A percentile compares a stretch with the other conserved stretches of the same genome.
phyloP scores from a whole-genome alignment of 805 yeast genomes.

The Soucietia sequanensis region DNA sequence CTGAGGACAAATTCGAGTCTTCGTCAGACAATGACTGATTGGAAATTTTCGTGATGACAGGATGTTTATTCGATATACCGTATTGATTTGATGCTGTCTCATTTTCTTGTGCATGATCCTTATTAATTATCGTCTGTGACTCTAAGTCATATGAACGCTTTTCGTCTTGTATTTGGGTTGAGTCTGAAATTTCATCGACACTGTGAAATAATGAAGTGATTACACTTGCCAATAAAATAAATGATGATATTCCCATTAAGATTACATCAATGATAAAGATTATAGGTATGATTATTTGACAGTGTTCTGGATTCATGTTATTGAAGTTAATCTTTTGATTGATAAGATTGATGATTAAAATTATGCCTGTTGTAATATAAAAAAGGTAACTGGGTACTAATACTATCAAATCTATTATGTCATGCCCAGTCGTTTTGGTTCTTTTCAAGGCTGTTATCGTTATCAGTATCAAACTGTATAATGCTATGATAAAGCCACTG shows the following conservation, averaged over 20 bases:
- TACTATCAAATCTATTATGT: background rate
- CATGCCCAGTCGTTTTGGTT: background rate
- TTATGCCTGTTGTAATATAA: conserved; percentile 11
- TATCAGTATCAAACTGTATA: conserved; percentile 4
- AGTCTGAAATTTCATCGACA: too few species aligned
- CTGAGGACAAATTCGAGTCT: too few species aligned
- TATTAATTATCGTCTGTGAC: background rate
- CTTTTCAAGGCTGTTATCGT: background rate
- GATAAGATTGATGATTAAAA: conserved; percentile 4
- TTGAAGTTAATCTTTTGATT: background rate
- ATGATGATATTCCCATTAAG: conserved; percentile 8
- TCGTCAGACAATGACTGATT: conserved; percentile 8
- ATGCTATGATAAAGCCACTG: conserved; percentile 5
- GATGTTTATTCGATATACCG: background rate
- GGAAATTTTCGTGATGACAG: conserved; percentile 12
- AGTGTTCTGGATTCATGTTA: conserved; percentile 1
- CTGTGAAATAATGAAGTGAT: too few species aligned
- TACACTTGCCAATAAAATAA: too few species aligned
- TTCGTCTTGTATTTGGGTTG: too few species aligned
- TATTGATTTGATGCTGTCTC: too few species aligned
- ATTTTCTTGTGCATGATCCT: too few species aligned
- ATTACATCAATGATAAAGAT: conserved; percentile 9
- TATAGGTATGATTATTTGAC: conserved; percentile 4
- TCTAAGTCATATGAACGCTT: conserved; percentile 1
- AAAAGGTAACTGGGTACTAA: conserved; percentile 4